phyloP scores from a whole-genome alignment of 257 asterid species.

The Verbascum thapsus region DNA sequence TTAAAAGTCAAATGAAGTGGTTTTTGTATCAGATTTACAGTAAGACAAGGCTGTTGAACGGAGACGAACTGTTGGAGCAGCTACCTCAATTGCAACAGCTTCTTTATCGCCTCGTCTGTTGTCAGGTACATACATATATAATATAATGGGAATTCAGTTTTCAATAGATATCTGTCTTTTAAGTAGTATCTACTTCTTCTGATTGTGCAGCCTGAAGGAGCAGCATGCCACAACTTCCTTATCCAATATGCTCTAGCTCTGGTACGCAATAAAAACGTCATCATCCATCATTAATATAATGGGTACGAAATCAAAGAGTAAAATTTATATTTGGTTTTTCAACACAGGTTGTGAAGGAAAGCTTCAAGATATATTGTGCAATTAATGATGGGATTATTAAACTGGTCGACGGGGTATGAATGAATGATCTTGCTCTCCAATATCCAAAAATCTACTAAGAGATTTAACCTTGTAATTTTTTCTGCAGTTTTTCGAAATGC shows the following conservation, averaged over 20 bases:
- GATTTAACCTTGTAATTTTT: too few relatives aligned
- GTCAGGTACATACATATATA: too few relatives aligned
- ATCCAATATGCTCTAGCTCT: conserved; percentile 73
- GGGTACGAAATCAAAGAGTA: too few relatives aligned
- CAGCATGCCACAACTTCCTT: conserved; percentile 65
- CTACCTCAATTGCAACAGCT: conserved; percentile 79
- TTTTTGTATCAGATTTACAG: conserved; percentile 46
- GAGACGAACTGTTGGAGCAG: conserved; percentile 57
- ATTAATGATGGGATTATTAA: conserved; percentile 84
- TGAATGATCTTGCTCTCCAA: too few relatives aligned
- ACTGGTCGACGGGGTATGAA: conserved; percentile 81
- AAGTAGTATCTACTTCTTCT: too few relatives aligned
- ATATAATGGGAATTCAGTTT: too few relatives aligned
- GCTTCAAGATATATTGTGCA: conserved; percentile 79
- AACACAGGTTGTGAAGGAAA: conserved; percentile 77
- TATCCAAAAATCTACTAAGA: not conserved
- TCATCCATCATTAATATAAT: too few relatives aligned
- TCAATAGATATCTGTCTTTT: too few relatives aligned
- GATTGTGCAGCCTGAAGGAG: conserved; percentile 76
- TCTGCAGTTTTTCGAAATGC: conserved; percentile 76
- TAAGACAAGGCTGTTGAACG: conserved; percentile 55
- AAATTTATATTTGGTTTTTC: too few relatives aligned
- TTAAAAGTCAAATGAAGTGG: not conserved
- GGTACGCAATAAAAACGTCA: conserved; percentile 48
- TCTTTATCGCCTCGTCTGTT: conserved; percentile 63